phyloP scores from a whole-genome alignment of 2,329 filamentous ascomycete species.

The Epichloe glyceriae region DNA sequence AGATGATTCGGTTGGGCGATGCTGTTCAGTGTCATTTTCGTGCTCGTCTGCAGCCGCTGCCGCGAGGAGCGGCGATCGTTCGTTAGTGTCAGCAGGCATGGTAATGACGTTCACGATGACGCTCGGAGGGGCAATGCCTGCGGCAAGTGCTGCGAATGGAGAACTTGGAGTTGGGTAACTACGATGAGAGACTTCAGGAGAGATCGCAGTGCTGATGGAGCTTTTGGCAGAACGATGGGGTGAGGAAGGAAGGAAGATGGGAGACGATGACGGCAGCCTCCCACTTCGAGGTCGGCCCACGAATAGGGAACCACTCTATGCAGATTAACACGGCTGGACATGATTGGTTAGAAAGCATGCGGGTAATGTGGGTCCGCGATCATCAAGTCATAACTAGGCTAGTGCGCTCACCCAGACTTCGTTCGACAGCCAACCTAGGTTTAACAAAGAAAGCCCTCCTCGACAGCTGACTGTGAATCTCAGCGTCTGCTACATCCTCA shows the following conservation, averaged over 20 bases:
- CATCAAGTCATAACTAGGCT: no score
- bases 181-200: neutral
- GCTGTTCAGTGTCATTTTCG: constrained; percentile 10
- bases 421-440: no score
- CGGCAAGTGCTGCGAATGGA: neutral
- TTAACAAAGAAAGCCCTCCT: no score
- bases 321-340: no score
- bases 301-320: no score
- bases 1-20: constrained; percentile 31
- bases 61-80: constrained; percentile 32
- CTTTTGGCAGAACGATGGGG: neutral
- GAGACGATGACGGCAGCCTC: neutral
- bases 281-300: neutral
- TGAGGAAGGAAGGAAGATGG: neutral
- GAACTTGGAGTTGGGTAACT: neutral
- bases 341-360: no score
- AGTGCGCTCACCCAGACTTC: no score
- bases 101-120: constrained; percentile 4
- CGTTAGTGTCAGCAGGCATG: constrained; percentile 29
- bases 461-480: no score
- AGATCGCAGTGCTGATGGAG: neutral
- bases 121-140: neutral
- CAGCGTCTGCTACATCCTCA: no score
- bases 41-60: constrained; percentile 16
- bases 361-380: no score